Base-by-base conservation (phyloP, 2,329 filamentous ascomycete species). In the Cytospora piceicola region DNA sequence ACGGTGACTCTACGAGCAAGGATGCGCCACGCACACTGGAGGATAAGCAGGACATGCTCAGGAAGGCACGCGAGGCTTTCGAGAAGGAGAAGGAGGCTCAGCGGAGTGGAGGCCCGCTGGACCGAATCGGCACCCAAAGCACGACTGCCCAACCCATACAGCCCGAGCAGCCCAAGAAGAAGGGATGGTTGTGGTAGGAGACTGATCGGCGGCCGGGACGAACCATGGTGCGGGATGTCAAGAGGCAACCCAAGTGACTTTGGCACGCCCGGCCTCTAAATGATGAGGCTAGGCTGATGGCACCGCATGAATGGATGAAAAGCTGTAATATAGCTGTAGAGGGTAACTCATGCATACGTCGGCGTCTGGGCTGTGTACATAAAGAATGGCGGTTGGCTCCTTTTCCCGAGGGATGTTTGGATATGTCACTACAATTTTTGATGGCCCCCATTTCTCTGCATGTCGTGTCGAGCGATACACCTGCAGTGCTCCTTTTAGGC, bases 81-180 rank as follows among this genome's bases (percentile, higher is more conserved):
- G 81, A 84, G 65, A 72, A 76, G 51, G 84, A 86, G 75, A 79
- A 79, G 69, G 78, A 82, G 69, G 82, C 81, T 67, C 83, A 86
- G 77, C 77, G 77, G 66, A 75, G 69, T 15, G 84, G 83, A 24
- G 85, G 84, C 1, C 79, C 78, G 58, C 72, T 86, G 54, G 84
- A 86, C 70, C 80, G 80, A 65, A 67, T 85, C 3, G 83, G 82
- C 0, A 71, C 81, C 34, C 76, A 79, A 36, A 71, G 71, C 27
- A 71, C 62, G 51, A 68, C 65, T 36, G 70, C 67, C 59, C 22
- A 63, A 36, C 71, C 67, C 49, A 69, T 65, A 66, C 68, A 65
- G 27, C 71, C 71, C 46, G 68, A 68, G 68, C 64, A 72, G 39
- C 60, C 73, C 1, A 72, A 75, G 56, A 83, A 82, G 78, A 85